phyloP scores from a whole-genome alignment of 2,329 filamentous ascomycete species.

The Ophiostoma novo-ulmi region DNA sequence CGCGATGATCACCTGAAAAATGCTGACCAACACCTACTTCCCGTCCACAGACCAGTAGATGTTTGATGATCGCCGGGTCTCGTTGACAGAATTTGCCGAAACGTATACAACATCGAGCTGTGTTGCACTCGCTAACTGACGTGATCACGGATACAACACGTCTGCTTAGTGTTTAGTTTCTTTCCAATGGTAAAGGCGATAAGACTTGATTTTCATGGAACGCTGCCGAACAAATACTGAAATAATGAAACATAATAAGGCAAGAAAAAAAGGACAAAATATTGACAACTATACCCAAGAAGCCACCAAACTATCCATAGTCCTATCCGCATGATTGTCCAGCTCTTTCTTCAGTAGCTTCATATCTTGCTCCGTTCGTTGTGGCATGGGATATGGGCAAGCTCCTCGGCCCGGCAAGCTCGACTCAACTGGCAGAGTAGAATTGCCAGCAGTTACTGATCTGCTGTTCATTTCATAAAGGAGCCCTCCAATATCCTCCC shows the following conservation, averaged over 20 bases:
- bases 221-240: neutral
- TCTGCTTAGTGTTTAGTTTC: no score
- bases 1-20: no score
- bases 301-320: neutral
- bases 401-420: no score
- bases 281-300: neutral
- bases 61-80: no score
- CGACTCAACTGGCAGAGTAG: neutral
- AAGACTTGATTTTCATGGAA: neutral
- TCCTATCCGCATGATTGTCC: neutral
- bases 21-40: no score
- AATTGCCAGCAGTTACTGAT: no score
- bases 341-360: neutral
- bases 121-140: no score
- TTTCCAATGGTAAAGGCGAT: no score
- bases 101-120: no score
- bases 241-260: neutral
- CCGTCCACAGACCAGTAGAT: no score
- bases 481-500: neutral
- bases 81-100: no score
- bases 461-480: neutral
- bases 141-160: no score
- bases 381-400: neutral
- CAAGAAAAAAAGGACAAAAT: neutral
- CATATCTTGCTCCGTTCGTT: neutral